Conservation (phyloP, 768 basidiomycete species). For the Podaxis pistillaris region DNA sequence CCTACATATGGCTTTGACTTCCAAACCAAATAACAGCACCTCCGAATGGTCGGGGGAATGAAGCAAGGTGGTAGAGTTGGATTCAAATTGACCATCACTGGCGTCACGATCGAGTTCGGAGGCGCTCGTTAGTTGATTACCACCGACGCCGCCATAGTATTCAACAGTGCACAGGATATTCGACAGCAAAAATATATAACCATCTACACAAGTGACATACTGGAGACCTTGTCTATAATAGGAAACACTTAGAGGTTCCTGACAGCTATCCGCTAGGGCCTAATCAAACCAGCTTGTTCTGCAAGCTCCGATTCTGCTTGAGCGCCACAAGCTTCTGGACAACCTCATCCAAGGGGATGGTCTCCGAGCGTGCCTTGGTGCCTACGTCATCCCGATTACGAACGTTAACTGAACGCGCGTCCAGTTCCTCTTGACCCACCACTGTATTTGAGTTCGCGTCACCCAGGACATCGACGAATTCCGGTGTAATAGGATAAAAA, state of each 20-base stretch:
- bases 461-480: background rate
- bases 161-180: too few relatives aligned
- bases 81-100: too few relatives aligned
- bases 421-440: slow-evolving; percentile 91
- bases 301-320: slow-evolving; percentile 49
- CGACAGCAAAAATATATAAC: too few relatives aligned
- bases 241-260: background rate
- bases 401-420: slow-evolving; percentile 86
- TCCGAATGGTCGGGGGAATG: too few relatives aligned
- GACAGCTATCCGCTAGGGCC: background rate
- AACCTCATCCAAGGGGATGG: slow-evolving; percentile 69
- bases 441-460: slow-evolving; percentile 45
- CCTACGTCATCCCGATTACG: slow-evolving; percentile 94
- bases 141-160: too few relatives aligned
- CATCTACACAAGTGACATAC: background rate
- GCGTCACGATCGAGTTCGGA: too few relatives aligned
- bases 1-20: too few relatives aligned
- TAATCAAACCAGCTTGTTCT: slow-evolving; percentile 36
- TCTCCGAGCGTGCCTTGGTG: slow-evolving; percentile 77
- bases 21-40: too few relatives aligned
- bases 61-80: too few relatives aligned
- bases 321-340: slow-evolving; percentile 67
- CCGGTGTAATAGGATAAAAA: background rate
- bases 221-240: background rate
- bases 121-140: too few relatives aligned